Conservation (phyloP, 768 basidiomycete species). For the Crepidotus variabilis region DNA sequence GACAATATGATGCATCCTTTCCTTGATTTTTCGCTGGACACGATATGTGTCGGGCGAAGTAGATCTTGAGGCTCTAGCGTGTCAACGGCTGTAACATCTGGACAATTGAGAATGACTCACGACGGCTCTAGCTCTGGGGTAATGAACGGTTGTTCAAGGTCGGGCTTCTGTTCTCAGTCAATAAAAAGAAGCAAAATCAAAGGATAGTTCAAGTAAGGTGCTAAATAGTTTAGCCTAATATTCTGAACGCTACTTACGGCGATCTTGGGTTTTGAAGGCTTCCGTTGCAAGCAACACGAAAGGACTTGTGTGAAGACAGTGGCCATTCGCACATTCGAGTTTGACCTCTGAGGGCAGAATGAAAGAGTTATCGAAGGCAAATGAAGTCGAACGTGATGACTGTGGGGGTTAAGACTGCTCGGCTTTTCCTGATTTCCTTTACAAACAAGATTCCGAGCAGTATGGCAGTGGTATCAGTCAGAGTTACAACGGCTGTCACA, state of each 20-base stretch:
- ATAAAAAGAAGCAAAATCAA: not conserved
- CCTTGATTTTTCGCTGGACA: not conserved
- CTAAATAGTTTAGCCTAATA: not conserved
- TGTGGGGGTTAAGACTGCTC: not conserved
- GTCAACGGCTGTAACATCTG: not conserved
- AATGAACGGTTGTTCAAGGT: no score
- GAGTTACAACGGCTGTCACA: not conserved
- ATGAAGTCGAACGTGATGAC: not conserved
- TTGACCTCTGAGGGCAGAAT: not conserved
- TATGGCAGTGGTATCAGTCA: not conserved
- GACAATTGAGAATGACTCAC: not conserved
- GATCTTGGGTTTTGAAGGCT: not conserved
- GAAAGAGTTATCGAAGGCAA: not conserved
- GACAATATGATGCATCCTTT: slow-evolving; percentile 2
- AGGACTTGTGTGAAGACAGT: not conserved
- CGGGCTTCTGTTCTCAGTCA: not conserved
- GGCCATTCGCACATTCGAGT: not conserved
- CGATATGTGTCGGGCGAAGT: not conserved
- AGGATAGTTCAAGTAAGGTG: not conserved
- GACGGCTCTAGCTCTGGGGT: no score
- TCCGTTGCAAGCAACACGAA: slow-evolving; percentile 2
- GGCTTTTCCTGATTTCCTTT: not conserved
- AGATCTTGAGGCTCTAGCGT: not conserved
- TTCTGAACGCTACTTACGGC: not conserved
- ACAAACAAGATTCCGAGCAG: not conserved